These are phyloP conservation scores for Endocalyx cinctus DNA, from an alignment of 2,329 filamentous ascomycete genomes.

Conservation along the genomic window DNA sequence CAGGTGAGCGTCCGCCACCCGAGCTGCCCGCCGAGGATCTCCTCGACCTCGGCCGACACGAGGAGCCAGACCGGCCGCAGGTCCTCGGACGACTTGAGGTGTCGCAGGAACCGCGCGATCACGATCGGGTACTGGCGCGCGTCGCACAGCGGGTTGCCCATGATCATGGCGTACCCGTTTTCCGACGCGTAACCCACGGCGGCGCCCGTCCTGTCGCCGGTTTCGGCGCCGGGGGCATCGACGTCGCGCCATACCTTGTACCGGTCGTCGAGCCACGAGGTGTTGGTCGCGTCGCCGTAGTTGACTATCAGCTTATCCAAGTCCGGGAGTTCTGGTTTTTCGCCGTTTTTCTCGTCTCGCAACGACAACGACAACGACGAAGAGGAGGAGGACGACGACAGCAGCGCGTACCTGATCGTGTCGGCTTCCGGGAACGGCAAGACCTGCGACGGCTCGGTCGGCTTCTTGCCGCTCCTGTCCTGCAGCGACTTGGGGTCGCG, in stretches of 20 bases:
- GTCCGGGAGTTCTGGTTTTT: constrained; percentile 59
- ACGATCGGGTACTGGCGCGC: constrained; percentile 69
- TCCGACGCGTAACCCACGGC: constrained; percentile 78
- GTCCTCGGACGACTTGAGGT: constrained; percentile 62
- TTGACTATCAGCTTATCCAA: constrained; percentile 89
- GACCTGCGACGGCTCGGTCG: constrained; percentile 34
- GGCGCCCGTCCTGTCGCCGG: no score
- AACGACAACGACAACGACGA: no score
- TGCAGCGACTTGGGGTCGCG: constrained; percentile 86
- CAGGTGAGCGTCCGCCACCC: constrained; percentile 88
- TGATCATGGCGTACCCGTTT: constrained; percentile 72
- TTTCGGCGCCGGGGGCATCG: no score
- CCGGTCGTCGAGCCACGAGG: constrained; percentile 85
- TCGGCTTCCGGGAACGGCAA: constrained; percentile 86
- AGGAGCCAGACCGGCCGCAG: constrained; percentile 87
- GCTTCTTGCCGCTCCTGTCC: no score
- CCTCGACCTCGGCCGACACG: constrained; percentile 72
- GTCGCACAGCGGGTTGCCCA: constrained; percentile 85
- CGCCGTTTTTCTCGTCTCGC: constrained; percentile 34
- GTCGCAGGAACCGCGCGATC: constrained; percentile 69
- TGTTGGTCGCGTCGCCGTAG: constrained; percentile 91
- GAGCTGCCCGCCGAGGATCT: constrained; percentile 72
- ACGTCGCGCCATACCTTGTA: constrained; percentile 84
- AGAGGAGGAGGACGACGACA: no score
- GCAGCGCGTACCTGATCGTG: constrained; percentile 62